Conservation (phyloP, 345 rosid genomes). For the Aurinia saxatilis region DNA sequence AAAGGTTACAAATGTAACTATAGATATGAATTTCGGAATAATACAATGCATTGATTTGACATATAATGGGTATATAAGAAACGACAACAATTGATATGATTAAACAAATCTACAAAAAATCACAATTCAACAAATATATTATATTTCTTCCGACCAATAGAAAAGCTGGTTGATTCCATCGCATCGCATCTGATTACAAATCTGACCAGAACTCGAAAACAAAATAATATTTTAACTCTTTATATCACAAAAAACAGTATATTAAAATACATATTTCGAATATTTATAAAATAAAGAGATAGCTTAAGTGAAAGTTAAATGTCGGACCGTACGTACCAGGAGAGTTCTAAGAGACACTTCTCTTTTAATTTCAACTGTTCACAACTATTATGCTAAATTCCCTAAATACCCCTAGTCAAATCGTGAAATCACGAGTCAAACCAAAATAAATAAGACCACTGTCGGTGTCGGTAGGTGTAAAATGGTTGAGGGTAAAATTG, state of each 20-base stretch:
- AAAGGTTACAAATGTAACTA: no score
- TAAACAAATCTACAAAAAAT: neutral
- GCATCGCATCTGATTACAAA: conserved; percentile 24
- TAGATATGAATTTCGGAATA: neutral
- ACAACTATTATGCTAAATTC: neutral
- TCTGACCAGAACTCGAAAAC: conserved; percentile 15
- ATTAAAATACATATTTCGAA: neutral
- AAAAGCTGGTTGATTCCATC: conserved; percentile 20
- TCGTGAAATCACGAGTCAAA: conserved; percentile 25
- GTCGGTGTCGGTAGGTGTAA: conserved; percentile 32
- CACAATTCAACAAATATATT: neutral
- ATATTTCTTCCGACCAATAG: conserved; percentile 1
- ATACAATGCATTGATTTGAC: neutral
- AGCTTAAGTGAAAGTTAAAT: conserved; percentile 10
- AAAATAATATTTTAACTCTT: neutral
- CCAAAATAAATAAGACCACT: conserved; percentile 1
- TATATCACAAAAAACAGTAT: no score
- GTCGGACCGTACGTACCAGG: conserved; percentile 26
- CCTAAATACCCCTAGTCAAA: conserved; percentile 11
- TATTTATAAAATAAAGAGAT: conserved; percentile 3
- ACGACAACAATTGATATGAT: neutral
- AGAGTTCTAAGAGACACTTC: conserved; percentile 13
- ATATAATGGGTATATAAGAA: neutral
- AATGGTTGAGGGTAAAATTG: conserved; percentile 1
- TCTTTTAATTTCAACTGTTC: neutral